These are phyloP conservation scores for Dimargaris xerosporica DNA, from an alignment of 192 early-diverging fungal genomes.

Conservation along the genomic window DNA sequence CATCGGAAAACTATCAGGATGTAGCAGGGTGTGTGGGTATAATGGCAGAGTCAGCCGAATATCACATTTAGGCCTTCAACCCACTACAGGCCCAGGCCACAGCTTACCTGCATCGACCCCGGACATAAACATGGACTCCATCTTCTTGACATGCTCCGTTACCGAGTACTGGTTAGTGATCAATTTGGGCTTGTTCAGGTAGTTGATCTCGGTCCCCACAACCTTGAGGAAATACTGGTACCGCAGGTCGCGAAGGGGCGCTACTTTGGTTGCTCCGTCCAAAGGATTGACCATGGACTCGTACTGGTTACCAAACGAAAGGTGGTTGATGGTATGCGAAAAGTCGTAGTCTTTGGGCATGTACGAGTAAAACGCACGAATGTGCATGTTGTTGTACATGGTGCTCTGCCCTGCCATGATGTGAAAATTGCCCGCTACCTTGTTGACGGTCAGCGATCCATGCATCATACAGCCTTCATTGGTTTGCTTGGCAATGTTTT, in stretches of 20 bases:
- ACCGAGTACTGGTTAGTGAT: conserved; percentile 90
- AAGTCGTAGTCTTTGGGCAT: conserved; percentile 50
- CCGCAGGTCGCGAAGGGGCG: conserved; percentile 34
- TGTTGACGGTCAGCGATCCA: conserved; percentile 71
- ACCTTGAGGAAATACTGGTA: conserved; percentile 94
- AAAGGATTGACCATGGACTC: conserved; percentile 42
- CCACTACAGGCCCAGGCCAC: too few relatives aligned
- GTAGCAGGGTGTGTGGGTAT: too few relatives aligned
- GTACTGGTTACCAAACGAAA: conserved; percentile 59
- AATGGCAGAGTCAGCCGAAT: too few relatives aligned
- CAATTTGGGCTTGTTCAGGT: conserved; percentile 46
- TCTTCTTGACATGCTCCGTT: conserved; percentile 52
- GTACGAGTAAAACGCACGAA: conserved; percentile 24
- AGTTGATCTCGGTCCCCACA: conserved; percentile 69
- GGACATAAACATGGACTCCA: background rate
- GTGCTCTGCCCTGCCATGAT: conserved; percentile 68
- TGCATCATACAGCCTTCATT: conserved; percentile 83
- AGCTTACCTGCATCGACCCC: conserved; percentile 1
- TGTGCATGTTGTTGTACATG: conserved; percentile 17
- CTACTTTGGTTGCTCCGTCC: conserved; percentile 39
- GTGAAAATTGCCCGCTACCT: conserved; percentile 88
- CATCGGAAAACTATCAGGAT: too few relatives aligned
- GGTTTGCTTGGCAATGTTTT: conserved; percentile 55
- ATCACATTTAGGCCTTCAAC: too few relatives aligned
- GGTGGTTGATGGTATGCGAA: conserved; percentile 60